Conservation (phyloP, 2,329 filamentous ascomycete species). For the Pseudogymnoascus sp. region DNA sequence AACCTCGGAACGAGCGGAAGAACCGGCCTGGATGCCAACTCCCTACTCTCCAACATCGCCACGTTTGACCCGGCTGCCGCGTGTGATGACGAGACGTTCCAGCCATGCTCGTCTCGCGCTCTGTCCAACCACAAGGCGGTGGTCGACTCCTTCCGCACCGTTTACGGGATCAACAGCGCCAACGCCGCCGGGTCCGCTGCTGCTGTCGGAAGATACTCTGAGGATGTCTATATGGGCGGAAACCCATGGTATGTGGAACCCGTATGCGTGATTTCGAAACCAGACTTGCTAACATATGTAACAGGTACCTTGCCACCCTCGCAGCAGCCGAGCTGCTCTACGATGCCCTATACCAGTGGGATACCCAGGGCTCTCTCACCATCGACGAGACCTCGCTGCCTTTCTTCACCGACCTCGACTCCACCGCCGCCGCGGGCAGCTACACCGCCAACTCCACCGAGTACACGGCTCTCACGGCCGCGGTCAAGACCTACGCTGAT, state of each 20-base stretch:
- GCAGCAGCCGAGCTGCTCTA: constrained; percentile 76
- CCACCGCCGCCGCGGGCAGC: constrained; percentile 49
- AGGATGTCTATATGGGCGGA: constrained; percentile 67
- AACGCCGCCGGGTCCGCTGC: constrained; percentile 50
- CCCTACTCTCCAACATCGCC: constrained; percentile 56
- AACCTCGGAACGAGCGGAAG: constrained; percentile 58
- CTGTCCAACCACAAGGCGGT: constrained; percentile 70
- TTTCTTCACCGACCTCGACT: constrained; percentile 65
- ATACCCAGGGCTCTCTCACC: constrained; percentile 50
- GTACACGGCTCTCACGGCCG: constrained; percentile 14
- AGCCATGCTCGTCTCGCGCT: constrained; percentile 47
- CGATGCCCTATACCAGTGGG: constrained; percentile 66
- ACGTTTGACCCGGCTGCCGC: constrained; percentile 59
- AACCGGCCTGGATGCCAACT: constrained; percentile 64
- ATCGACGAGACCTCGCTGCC: constrained; percentile 56
- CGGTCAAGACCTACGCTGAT: constrained; percentile 57
- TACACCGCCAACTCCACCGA: constrained; percentile 38
- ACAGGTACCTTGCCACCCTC: constrained; percentile 58
- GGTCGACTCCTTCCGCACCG: constrained; percentile 63
- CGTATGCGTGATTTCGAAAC: not conserved
- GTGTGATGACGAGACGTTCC: constrained; percentile 65
- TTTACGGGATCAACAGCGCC: constrained; percentile 62
- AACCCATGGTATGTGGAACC: constrained; percentile 55
- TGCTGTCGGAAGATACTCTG: constrained; percentile 58
- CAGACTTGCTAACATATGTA: not conserved